Evolutionary conservation across 495 filamentous ascomycete species (phyloP).

Genomic region (Penicillium pancosmium): DNA sequence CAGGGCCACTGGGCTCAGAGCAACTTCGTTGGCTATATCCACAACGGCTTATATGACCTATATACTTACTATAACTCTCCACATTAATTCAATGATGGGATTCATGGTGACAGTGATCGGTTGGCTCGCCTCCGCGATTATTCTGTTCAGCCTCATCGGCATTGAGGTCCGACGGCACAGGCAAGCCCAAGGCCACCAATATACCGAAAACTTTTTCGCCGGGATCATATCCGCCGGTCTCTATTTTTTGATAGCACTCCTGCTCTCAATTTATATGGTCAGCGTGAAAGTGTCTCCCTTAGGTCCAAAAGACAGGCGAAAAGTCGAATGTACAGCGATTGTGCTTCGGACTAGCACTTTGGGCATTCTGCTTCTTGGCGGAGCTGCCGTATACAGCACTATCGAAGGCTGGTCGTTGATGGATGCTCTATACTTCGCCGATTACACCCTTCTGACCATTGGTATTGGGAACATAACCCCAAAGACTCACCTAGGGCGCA

Average conservation of each 20-base stretch:
- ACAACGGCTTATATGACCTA: neutral
- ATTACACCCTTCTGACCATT: constrained; percentile 81
- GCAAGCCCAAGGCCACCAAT: constrained; percentile 22
- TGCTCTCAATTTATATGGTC: neutral
- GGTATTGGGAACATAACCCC: constrained; percentile 71
- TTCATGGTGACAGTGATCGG: constrained; percentile 48
- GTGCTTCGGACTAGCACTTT: constrained; percentile 62
- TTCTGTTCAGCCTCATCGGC: constrained; percentile 25
- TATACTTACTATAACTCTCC: neutral
- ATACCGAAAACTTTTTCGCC: neutral
- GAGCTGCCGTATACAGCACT: constrained; percentile 66
- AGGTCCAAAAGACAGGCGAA: neutral
- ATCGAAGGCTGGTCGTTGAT: constrained; percentile 77
- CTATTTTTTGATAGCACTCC: neutral
- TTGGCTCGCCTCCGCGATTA: constrained; percentile 66
- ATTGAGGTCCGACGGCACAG: constrained; percentile 7
- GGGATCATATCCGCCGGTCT: neutral
- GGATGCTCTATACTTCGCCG: constrained; percentile 78
- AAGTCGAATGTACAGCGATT: constrained; percentile 53
- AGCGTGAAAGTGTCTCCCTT: neutral
- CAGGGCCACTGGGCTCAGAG: neutral
- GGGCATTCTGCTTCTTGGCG: constrained; percentile 71
- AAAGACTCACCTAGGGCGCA: constrained; percentile 57
- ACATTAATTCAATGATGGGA: constrained; percentile 14
- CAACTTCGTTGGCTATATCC: neutral